Conservation (phyloP, 2,329 filamentous ascomycete genomes). For the Whalleya microplaca region DNA sequence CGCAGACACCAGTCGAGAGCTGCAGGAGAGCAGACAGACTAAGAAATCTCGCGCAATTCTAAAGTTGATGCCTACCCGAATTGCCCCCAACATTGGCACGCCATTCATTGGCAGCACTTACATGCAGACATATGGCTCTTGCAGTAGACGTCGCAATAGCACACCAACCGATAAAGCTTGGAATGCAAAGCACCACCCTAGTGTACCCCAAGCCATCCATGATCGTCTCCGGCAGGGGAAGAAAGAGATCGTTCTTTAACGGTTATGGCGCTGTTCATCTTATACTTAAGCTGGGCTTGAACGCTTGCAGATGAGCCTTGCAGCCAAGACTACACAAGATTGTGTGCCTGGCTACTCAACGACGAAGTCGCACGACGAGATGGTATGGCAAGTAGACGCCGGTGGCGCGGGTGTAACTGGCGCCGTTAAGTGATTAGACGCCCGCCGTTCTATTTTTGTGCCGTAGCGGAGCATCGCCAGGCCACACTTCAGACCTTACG, state of each 20-base stretch:
- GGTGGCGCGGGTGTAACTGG: not conserved
- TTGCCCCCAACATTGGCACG: constrained; percentile 5
- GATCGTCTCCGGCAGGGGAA: not conserved
- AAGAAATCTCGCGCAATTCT: constrained; percentile 3
- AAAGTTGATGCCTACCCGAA: constrained; percentile 15
- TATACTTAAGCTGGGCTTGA: not conserved
- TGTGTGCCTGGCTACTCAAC: not conserved
- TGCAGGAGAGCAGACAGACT: constrained; percentile 8
- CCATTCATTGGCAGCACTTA: constrained; percentile 4
- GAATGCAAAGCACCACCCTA: not conserved
- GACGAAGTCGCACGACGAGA: not conserved
- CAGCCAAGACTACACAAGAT: too few relatives aligned
- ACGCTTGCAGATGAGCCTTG: not conserved
- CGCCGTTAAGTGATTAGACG: not conserved
- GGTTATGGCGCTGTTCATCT: not conserved
- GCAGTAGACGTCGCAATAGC: constrained; percentile 5
- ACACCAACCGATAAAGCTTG: not conserved
- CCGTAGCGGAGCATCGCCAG: not conserved
- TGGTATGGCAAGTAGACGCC: not conserved
- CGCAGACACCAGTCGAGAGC: constrained; percentile 1
- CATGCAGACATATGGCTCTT: too few relatives aligned
- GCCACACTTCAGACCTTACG: too few relatives aligned
- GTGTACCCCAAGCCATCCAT: not conserved
- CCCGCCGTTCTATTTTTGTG: not conserved
- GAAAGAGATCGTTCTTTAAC: not conserved